Percentiles rank a stretch among this genome's conserved stretches.
phyloP scores from a whole-genome alignment of 768 basidiomycete species.

The Kwoniella sp. region DNA sequence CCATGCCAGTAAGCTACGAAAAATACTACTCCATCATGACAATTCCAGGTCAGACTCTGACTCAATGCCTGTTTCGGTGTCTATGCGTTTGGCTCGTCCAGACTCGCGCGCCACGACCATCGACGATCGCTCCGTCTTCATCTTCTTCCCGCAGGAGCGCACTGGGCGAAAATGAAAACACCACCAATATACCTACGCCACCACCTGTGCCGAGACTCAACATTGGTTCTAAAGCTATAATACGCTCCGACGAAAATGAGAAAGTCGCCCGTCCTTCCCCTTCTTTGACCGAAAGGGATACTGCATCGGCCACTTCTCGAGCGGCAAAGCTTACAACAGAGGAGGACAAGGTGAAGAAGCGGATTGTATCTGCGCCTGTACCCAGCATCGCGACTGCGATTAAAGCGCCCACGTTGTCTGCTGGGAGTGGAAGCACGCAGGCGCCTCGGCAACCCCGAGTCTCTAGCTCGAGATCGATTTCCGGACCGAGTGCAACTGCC shows the following conservation, averaged over 20 bases:
- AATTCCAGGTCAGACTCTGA: background rate
- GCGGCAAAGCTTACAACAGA: background rate
- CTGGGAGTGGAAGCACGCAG: background rate
- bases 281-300: no score
- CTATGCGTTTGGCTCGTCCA: background rate
- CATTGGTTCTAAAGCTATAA: background rate
- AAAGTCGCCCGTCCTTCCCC: background rate
- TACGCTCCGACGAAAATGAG: no score
- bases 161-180: slow-evolving; percentile 13
- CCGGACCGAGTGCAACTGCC: background rate
- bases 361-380: slow-evolving; percentile 12
- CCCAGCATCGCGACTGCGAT: no score
- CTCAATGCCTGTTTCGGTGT: no score
- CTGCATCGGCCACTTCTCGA: background rate
- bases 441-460: slow-evolving; percentile 4
- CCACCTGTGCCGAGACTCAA: slow-evolving; percentile 1
- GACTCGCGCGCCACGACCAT: slow-evolving; percentile 9
- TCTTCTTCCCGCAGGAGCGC: slow-evolving; percentile 5
- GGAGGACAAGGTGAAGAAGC: background rate
- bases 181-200: slow-evolving; percentile 9
- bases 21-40: background rate
- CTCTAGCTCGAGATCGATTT: slow-evolving; percentile 6
- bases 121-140: slow-evolving; percentile 1
- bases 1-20: slow-evolving; percentile 4
- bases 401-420: background rate